A percentile compares a stretch with the other conserved stretches of the same genome.
Evolutionary conservation across 495 filamentous ascomycete genomes (phyloP).

Genomic region (Parathielavia appendiculata): DNA sequence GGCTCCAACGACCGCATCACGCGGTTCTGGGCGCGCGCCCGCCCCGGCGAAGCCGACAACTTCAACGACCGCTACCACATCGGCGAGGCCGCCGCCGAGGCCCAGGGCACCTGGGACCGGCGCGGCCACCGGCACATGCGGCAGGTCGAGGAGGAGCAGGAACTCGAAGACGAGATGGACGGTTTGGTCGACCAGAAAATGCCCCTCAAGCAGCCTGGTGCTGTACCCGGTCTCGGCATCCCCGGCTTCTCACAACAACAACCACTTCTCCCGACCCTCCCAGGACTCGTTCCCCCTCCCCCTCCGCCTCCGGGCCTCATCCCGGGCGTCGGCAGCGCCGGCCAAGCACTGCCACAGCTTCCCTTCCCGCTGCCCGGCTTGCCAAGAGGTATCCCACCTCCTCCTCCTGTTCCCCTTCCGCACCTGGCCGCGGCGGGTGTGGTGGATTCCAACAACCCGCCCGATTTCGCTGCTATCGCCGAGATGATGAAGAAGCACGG

Average conservation of each 20-base stretch:
- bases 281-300: conserved; percentile 27
- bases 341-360: conserved; percentile 31
- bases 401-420: conserved; percentile 41
- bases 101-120: conserved; percentile 85
- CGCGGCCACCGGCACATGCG: conserved; percentile 71
- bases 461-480: conserved; percentile 64
- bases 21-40: conserved; percentile 85
- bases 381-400: conserved; percentile 45
- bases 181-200: conserved; percentile 93
- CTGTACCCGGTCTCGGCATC: conserved; percentile 36
- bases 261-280: conserved; percentile 21
- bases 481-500: conserved; percentile 57
- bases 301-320: conserved; percentile 24
- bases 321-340: conserved; percentile 35
- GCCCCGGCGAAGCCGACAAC: conserved; percentile 75
- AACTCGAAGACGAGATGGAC: conserved; percentile 87
- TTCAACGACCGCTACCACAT: conserved; percentile 91
- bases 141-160: conserved; percentile 88
- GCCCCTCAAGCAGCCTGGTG: conserved; percentile 48
- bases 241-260: conserved; percentile 36
- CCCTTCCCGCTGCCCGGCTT: conserved; percentile 36
- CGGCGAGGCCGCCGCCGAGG: conserved; percentile 86
- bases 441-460: conserved; percentile 53
- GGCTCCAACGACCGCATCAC: conserved; percentile 96
- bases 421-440: conserved; percentile 25